phyloP scores from a whole-genome alignment of 371 early-diverging fungal genomes.

The Synchytrium microbalum region DNA sequence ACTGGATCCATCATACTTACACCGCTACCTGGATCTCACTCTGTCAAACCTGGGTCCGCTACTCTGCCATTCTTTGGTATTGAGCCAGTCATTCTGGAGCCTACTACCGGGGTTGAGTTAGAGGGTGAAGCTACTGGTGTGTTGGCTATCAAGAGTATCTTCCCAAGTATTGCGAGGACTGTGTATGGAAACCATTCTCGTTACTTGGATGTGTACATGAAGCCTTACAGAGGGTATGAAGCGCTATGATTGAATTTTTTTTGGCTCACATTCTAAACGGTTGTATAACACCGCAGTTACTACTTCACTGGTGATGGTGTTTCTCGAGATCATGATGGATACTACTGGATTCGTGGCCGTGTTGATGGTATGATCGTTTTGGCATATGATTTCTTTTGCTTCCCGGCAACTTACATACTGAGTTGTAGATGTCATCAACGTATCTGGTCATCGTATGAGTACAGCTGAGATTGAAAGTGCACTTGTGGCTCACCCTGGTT shows the following conservation, averaged over 20 bases:
- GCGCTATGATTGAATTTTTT: too few relatives aligned
- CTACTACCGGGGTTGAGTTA: slow-evolving; percentile 60
- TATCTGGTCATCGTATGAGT: slow-evolving; percentile 92
- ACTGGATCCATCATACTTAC: slow-evolving; percentile 91
- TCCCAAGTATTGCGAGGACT: slow-evolving; percentile 85
- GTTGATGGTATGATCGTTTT: slow-evolving; percentile 54
- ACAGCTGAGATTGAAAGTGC: slow-evolving; percentile 82
- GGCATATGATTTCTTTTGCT: not conserved
- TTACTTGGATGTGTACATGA: slow-evolving; percentile 84
- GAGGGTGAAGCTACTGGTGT: slow-evolving; percentile 82
- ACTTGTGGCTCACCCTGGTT: slow-evolving; percentile 50
- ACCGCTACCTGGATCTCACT: slow-evolving; percentile 78
- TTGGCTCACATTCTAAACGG: slow-evolving; percentile 26
- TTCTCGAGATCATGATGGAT: slow-evolving; percentile 84
- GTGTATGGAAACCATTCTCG: slow-evolving; percentile 83
- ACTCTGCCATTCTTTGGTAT: slow-evolving; percentile 96
- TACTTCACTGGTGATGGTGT: slow-evolving; percentile 91
- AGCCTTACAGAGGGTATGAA: slow-evolving; percentile 68
- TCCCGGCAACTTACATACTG: not conserved
- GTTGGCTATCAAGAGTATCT: slow-evolving; percentile 76
- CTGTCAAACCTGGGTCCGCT: slow-evolving; percentile 91
- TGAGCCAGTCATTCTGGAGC: slow-evolving; percentile 75
- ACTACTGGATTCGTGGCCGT: slow-evolving; percentile 89
- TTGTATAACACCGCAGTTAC: slow-evolving; percentile 40
- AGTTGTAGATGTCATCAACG: slow-evolving; percentile 83